phyloP scores from a whole-genome alignment of 75 land plant genomes.

The Cupressus sempervirens region DNA sequence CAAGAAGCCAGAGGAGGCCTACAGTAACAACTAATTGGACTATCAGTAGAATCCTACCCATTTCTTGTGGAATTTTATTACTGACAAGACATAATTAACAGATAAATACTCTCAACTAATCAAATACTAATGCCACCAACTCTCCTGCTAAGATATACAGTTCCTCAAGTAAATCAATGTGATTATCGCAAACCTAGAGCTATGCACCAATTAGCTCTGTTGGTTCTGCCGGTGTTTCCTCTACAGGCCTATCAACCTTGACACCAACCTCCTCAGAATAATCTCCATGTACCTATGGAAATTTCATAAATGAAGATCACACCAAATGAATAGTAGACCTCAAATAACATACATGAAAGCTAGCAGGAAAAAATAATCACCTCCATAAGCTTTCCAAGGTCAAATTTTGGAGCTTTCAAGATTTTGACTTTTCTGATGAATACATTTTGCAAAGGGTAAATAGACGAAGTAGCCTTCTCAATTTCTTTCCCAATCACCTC shows the following conservation, averaged over 20 bases:
- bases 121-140: not conserved
- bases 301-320: not conserved
- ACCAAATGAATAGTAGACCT: not conserved
- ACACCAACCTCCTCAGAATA: conserved; percentile 73
- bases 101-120: not conserved
- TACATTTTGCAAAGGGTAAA: conserved; percentile 77
- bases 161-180: not conserved
- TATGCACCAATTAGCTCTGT: conserved; percentile 28
- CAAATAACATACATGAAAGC: not conserved
- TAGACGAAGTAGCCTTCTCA: conserved; percentile 88
- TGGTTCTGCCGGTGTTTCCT: conserved; percentile 36
- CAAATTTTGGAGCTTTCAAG: conserved; percentile 85
- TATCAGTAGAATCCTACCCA: not conserved
- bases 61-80: not conserved
- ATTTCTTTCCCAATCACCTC: conserved; percentile 93
- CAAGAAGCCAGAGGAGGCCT: not conserved
- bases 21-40: not conserved
- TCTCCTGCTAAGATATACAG: not conserved
- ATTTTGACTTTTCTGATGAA: conserved; percentile 84
- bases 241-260: conserved; percentile 75
- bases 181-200: not conserved
- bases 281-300: conserved; percentile 75
- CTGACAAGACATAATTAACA: not conserved
- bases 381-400: conserved; percentile 89
- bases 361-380: conserved; percentile 18